Conservation (phyloP, 2,329 filamentous ascomycete genomes). For the Aspergillus terreus region DNA sequence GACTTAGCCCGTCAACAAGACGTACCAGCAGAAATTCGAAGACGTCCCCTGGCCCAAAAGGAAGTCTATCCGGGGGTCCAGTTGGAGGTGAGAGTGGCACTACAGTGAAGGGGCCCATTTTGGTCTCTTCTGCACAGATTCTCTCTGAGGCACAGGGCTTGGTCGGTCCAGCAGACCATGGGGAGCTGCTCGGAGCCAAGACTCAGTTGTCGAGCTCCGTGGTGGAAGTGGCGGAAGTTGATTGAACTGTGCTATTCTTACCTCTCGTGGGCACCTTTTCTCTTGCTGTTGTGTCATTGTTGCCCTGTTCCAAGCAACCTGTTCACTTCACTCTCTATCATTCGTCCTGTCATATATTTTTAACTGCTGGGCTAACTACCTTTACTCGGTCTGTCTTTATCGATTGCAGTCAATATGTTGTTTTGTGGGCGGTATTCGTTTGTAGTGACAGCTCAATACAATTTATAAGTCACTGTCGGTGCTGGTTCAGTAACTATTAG, state of each 20-base stretch:
- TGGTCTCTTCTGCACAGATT: constrained; percentile 19
- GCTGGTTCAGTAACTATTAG: too few species aligned
- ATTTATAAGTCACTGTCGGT: too few species aligned
- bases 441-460: too few species aligned
- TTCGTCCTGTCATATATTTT: too few species aligned
- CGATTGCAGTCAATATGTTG: too few species aligned
- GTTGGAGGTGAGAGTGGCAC: constrained; percentile 14
- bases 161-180: constrained; percentile 13
- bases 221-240: constrained; percentile 13
- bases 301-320: too few species aligned
- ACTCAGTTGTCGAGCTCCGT: constrained; percentile 7
- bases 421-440: too few species aligned
- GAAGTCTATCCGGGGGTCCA: constrained; percentile 19
- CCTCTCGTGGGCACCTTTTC: neutral
- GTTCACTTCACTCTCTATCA: too few species aligned
- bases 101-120: constrained; percentile 13
- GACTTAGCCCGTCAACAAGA: constrained; percentile 16
- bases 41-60: constrained; percentile 19
- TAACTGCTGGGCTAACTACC: too few species aligned
- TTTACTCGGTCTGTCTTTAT: too few species aligned
- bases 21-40: constrained; percentile 19
- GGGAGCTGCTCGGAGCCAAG: constrained; percentile 16
- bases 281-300: neutral
- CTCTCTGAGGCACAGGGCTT: constrained; percentile 13
- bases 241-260: constrained; percentile 9